phyloP scores from a whole-genome alignment of 768 basidiomycete species.

The Lentinula aciculospora region DNA sequence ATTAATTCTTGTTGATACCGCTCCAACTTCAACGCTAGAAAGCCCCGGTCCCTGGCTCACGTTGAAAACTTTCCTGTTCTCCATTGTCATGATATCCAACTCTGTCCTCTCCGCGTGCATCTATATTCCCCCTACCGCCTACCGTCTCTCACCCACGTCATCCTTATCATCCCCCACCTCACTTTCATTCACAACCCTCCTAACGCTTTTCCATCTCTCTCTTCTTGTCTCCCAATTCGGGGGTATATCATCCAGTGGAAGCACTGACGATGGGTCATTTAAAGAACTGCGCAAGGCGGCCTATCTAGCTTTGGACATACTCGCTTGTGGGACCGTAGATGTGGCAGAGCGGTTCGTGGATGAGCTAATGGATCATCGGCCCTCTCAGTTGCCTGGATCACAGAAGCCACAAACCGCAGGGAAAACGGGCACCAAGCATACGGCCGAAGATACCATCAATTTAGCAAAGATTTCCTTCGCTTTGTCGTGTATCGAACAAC shows the following conservation, averaged over 20 bases:
- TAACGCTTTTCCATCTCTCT: conserved; percentile 59
- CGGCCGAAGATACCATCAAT: conserved; percentile 12
- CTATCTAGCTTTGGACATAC: conserved; percentile 72
- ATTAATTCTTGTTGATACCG: too few species aligned
- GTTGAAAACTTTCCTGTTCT: conserved; percentile 75
- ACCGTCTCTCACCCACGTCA: conserved; percentile 9
- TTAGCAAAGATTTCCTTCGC: conserved; percentile 53
- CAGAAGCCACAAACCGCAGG: not conserved
- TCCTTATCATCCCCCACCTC: conserved; percentile 25
- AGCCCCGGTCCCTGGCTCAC: conserved; percentile 45
- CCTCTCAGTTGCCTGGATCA: not conserved
- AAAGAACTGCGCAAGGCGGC: conserved; percentile 69
- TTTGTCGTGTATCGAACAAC: conserved; percentile 73
- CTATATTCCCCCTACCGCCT: conserved; percentile 39
- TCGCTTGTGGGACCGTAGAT: conserved; percentile 31
- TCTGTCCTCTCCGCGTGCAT: conserved; percentile 49
- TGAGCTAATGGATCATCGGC: conserved; percentile 1
- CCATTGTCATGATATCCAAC: conserved; percentile 63
- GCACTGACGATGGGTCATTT: conserved; percentile 40
- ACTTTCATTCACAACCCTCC: conserved; percentile 50
- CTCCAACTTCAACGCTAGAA: not conserved
- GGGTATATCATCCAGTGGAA: conserved; percentile 49
- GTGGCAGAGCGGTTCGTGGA: conserved; percentile 24
- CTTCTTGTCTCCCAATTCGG: conserved; percentile 81
- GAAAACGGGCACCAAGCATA: not conserved